A percentile compares a stretch with the other conserved stretches of the same genome.
Evolutionary conservation across 208 protist genomes (phyloP).

Genomic region (Phytomonas francai): DNA sequence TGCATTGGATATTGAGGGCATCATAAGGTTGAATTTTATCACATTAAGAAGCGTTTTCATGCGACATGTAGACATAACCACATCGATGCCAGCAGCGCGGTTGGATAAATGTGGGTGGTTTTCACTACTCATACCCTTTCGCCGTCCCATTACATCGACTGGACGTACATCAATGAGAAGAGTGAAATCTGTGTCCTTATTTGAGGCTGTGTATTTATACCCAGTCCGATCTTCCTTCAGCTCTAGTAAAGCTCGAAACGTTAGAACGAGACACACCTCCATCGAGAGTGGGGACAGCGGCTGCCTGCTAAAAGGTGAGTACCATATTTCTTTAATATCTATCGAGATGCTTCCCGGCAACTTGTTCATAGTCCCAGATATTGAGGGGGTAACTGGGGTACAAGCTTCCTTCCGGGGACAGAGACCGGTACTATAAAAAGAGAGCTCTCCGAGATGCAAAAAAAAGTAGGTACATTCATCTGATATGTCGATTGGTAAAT

Average conservation of each 20-base stretch:
- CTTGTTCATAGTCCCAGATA: not conserved
- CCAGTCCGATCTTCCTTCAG: not conserved
- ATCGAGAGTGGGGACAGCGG: not conserved
- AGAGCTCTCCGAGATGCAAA: conserved; percentile 13
- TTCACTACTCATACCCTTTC: not conserved
- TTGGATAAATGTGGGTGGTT: not conserved
- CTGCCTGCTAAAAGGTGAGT: not conserved
- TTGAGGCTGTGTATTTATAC: not conserved
- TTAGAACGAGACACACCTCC: not conserved
- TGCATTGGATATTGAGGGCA: not conserved
- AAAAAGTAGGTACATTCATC: conserved; percentile 28
- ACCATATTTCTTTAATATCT: not conserved
- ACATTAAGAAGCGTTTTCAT: not conserved
- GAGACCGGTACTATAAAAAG: not conserved
- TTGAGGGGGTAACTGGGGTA: not conserved
- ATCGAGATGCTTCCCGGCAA: not conserved
- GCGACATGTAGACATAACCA: not conserved
- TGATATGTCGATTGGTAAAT: conserved; percentile 18
- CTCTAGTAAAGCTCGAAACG: not conserved
- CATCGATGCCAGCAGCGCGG: not conserved
- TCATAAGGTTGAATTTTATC: conserved; percentile 1
- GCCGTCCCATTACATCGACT: not conserved
- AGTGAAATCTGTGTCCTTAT: not conserved
- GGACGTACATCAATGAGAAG: not conserved
- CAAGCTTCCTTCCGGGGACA: not conserved